Percentiles rank a stretch among this genome's conserved stretches.
Evolutionary conservation across 208 protist genomes (phyloP).

Genomic region (Acanthamoeba triangularis): DNA sequence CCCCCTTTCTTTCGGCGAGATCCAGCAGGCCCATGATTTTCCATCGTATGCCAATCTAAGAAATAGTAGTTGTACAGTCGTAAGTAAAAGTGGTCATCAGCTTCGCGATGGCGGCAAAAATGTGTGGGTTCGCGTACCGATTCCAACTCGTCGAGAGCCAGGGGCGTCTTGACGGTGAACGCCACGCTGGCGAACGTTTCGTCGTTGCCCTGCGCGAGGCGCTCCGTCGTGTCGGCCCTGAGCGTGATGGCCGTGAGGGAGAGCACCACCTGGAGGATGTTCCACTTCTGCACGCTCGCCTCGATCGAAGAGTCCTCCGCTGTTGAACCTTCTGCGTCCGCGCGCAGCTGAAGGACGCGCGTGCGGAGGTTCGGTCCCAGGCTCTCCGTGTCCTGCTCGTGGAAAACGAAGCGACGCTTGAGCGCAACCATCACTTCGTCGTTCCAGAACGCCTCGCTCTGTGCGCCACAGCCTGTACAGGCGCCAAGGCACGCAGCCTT

Average conservation of each 20-base stretch:
- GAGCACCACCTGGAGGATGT: constrained; percentile 33
- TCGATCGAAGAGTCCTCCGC: not conserved
- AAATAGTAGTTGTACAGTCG: not conserved
- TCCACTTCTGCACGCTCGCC: constrained; percentile 12
- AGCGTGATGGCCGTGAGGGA: not conserved
- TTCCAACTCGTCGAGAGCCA: not conserved
- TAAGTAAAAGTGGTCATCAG: not conserved
- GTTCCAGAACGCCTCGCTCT: constrained; percentile 60
- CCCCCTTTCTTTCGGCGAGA: not conserved
- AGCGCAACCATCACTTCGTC: not conserved
- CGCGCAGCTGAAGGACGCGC: not conserved
- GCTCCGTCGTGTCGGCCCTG: not conserved
- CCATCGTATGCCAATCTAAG: constrained; percentile 40
- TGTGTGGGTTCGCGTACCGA: not conserved
- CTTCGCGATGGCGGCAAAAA: not conserved
- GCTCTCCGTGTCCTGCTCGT: constrained; percentile 25
- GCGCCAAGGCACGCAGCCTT: too few relatives aligned
- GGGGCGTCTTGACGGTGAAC: not conserved
- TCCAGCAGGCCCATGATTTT: constrained; percentile 45
- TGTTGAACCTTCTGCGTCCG: not conserved
- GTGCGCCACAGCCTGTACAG: not conserved
- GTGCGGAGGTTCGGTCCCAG: not conserved
- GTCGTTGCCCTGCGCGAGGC: not conserved
- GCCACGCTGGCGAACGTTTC: not conserved
- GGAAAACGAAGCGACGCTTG: constrained; percentile 35